These are phyloP conservation scores for Candida koratica DNA, from an alignment of 805 yeast genomes.

Conservation along the genomic window DNA sequence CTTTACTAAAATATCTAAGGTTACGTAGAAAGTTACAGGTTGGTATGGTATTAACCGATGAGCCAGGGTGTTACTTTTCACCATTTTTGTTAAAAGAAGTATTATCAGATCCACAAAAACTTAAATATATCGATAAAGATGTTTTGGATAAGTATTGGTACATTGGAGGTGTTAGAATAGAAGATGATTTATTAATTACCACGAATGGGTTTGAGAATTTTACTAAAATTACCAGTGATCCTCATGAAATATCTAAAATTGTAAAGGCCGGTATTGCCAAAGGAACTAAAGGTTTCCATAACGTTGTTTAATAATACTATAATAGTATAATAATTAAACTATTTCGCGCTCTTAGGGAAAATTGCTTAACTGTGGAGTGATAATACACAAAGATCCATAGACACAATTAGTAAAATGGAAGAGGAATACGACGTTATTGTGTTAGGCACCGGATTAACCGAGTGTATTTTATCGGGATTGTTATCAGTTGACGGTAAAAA, in stretches of 20 bases:
- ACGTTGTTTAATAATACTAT: constrained; percentile 27
- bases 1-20: constrained; percentile 71
- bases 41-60: constrained; percentile 89
- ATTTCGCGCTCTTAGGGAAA: no score
- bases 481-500: constrained; percentile 97
- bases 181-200: constrained; percentile 85
- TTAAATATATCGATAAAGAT: constrained; percentile 57
- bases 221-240: constrained; percentile 81
- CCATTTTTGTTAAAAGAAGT: constrained; percentile 71
- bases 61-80: constrained; percentile 92
- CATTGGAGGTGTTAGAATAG: constrained; percentile 96
- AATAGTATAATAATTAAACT: no score
- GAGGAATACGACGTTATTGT: constrained; percentile 96
- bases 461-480: constrained; percentile 90
- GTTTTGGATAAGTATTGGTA: constrained; percentile 75
- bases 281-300: constrained; percentile 64
- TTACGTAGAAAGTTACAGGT: constrained; percentile 66
- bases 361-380: not conserved
- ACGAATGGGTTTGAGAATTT: constrained; percentile 73
- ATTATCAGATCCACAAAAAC: constrained; percentile 44
- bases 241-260: constrained; percentile 73
- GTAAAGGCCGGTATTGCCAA: constrained; percentile 66
- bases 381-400: not conserved
- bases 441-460: constrained; percentile 92
- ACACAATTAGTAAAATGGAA: constrained; percentile 54